A percentile compares a stretch with the other conserved stretches of the same genome.
These are phyloP conservation scores for Prinsepia uniflora DNA, from an alignment of 306 rosid species.

Conservation along the genomic window DNA sequence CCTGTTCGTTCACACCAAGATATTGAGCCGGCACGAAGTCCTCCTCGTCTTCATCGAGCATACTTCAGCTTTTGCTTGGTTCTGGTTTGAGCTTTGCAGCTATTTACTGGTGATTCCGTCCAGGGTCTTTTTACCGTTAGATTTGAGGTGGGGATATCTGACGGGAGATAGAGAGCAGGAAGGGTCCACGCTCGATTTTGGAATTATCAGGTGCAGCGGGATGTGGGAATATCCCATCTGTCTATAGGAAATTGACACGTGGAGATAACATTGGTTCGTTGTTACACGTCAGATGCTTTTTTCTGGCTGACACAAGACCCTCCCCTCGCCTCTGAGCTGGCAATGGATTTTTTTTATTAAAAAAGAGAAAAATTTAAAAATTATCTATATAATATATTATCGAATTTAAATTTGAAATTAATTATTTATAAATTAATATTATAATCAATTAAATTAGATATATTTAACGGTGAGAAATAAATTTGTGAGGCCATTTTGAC, in stretches of 20 bases:
- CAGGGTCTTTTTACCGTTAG: not conserved
- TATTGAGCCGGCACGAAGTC: conserved; percentile 5
- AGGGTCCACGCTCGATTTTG: not conserved
- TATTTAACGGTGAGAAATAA: too few relatives aligned
- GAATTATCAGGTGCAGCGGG: not conserved
- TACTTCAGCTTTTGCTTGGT: not conserved
- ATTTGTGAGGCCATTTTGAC: too few relatives aligned
- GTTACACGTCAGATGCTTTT: not conserved
- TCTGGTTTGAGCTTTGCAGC: not conserved
- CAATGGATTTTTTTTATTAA: too few relatives aligned
- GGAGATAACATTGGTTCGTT: conserved; percentile 52
- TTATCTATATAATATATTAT: too few relatives aligned
- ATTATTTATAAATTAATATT: too few relatives aligned
- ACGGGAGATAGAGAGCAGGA: not conserved
- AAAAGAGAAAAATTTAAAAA: too few relatives aligned
- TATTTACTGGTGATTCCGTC: conserved; percentile 5
- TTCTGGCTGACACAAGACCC: too few relatives aligned
- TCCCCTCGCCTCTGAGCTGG: too few relatives aligned
- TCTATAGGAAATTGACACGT: conserved; percentile 29
- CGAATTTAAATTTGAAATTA: too few relatives aligned
- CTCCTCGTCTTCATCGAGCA: conserved; percentile 27
- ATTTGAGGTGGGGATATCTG: not conserved
- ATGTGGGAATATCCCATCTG: conserved; percentile 29
- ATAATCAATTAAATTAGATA: too few relatives aligned
- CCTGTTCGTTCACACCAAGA: conserved; percentile 6